Base-by-base conservation (phyloP, 257 asterid genomes). In the Rehmannia glutinosa region DNA sequence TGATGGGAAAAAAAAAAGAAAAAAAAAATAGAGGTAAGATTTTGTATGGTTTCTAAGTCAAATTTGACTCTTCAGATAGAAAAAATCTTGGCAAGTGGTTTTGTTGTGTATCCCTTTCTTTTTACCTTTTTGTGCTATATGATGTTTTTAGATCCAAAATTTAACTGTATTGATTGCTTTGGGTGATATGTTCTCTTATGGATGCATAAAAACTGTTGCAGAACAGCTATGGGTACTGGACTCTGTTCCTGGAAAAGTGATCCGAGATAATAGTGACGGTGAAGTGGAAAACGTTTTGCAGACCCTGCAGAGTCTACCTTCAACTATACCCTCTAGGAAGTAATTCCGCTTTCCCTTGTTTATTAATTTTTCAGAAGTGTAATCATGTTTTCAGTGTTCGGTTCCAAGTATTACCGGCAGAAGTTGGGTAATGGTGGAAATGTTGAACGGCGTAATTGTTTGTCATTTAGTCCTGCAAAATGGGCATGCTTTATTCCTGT, bases 191-290 rank as follows among this genome's bases (percentile, higher is more conserved):
- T 69, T 74, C 35, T 38, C 74, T 74, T 25, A 78, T 63, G 71
- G 70, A 72, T 59, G 70, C 45, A 69, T 62, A 60, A 43, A 21
- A 51, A 64, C 69, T 73, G 85, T 74, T 84, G 90, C 95, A 87
- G 95, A 80, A 69, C 96, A 92, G 96, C 73, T 92, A 43, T 94
- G 97, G 99, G 82, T 94, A 69, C 71, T 94, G 78, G 97, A 94
- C 76, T 91, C 97, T 5, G 91, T 91, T 61, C 92, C 95, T 75
- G 99, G 97, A 70, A 87, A 77, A 76, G 87, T 88, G 70, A 76
- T 66, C 51, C 66, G 28, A 15, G 84, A 81, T 4, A 76, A 80
- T 45, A 75, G 80, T 74, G 88, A 78, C 59, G 96, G 97, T 69
- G 99, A 94, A 77, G 97, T 94, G 64, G 99, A 91, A 81, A 83